A percentile compares a stretch with the other conserved stretches of the same genome.
phyloP scores from a whole-genome alignment of 2,329 filamentous ascomycete species.

The Lasiodiplodia gonubiensis region DNA sequence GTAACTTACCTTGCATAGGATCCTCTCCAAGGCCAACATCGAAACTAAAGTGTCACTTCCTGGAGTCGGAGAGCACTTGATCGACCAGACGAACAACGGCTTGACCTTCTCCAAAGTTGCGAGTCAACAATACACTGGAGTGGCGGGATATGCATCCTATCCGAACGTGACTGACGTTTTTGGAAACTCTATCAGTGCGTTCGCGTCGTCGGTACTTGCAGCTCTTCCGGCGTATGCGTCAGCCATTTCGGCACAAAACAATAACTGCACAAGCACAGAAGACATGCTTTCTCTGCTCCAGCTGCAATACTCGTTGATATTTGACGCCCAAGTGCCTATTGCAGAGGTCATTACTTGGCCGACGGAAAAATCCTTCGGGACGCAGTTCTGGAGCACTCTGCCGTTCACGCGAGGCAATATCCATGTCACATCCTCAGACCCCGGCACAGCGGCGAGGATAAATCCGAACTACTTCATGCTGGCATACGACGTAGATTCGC shows the following conservation, averaged over 20 bases:
- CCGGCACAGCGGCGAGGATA: constrained; percentile 45
- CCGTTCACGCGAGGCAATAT: constrained; percentile 42
- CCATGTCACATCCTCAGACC: constrained; percentile 49
- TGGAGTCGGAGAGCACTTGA: constrained; percentile 35
- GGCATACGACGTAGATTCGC: constrained; percentile 51
- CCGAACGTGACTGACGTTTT: constrained; percentile 36
- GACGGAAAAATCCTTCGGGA: background rate
- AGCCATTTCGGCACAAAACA: constrained; percentile 27
- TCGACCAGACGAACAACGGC: constrained; percentile 34
- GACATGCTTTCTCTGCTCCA: constrained; percentile 36
- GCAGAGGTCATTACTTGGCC: constrained; percentile 21
- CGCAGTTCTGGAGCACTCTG: constrained; percentile 19
- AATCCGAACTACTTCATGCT: constrained; percentile 53
- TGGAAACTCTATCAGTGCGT: constrained; percentile 31
- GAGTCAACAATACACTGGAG: constrained; percentile 35
- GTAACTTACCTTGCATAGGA: constrained; percentile 2
- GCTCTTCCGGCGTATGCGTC: constrained; percentile 33
- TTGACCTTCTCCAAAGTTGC: constrained; percentile 25
- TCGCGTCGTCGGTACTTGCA: constrained; percentile 32
- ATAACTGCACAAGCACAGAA: constrained; percentile 12
- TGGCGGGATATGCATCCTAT: constrained; percentile 35
- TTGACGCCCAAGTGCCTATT: constrained; percentile 48
- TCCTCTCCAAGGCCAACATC: constrained; percentile 30
- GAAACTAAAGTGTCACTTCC: constrained; percentile 28
- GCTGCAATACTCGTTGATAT: constrained; percentile 44